Conservation (phyloP, 129 eudicot genomes). For the Pseudognaphalium luteoalbum region DNA sequence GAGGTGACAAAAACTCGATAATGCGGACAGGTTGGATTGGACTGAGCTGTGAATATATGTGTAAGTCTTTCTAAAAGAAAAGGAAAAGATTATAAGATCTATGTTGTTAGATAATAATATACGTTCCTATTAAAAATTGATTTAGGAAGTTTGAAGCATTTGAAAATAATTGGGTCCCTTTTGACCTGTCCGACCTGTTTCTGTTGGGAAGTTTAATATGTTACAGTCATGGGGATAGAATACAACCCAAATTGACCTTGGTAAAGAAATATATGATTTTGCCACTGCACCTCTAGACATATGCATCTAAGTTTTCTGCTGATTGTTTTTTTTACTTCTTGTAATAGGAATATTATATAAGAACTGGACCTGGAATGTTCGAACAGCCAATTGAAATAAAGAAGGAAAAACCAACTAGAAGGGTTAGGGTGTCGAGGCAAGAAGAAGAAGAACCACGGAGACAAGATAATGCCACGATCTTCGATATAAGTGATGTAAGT, state of each 20-base stretch:
- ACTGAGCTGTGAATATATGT: too few species aligned
- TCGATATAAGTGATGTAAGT: constrained; percentile 38
- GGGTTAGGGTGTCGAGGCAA: constrained; percentile 7
- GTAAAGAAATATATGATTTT: too few species aligned
- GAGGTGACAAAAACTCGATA: not conserved
- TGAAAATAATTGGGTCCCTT: not conserved
- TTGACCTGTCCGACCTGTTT: not conserved
- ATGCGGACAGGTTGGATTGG: too few species aligned
- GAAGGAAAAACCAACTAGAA: constrained; percentile 12
- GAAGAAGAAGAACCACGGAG: constrained; percentile 18
- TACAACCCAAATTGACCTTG: not conserved
- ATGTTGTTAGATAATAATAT: too few species aligned
- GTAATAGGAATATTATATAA: constrained; percentile 28
- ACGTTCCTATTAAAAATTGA: too few species aligned
- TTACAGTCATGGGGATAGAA: not conserved
- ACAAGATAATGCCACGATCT: constrained; percentile 15
- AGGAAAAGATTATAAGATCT: too few species aligned
- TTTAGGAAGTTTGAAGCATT: not conserved
- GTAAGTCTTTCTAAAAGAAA: too few species aligned
- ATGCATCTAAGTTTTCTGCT: constrained; percentile 7
- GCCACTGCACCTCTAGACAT: not conserved
- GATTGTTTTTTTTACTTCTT: not conserved
- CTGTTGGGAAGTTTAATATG: not conserved
- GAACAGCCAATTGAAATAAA: constrained; percentile 35
- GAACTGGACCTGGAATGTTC: constrained; percentile 18